These are phyloP conservation scores for Daldinia loculata DNA, from an alignment of 495 filamentous ascomycete species.

Conservation along the genomic window DNA sequence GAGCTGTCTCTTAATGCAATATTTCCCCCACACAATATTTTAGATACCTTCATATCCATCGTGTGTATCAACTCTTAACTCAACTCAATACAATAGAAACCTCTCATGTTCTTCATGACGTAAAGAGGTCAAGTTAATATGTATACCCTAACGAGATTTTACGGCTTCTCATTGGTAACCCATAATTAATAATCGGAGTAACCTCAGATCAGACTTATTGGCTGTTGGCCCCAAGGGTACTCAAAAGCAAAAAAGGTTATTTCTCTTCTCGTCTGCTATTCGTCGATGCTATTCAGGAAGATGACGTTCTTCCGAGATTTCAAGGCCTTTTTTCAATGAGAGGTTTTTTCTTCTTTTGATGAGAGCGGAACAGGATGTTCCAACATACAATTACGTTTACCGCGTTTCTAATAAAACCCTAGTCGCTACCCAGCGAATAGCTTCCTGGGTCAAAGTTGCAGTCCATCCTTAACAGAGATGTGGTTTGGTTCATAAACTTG, in stretches of 20 bases:
- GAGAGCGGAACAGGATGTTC: conserved; percentile 8
- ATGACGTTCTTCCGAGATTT: conserved; percentile 15
- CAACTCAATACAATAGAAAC: background rate
- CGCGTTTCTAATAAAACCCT: conserved; percentile 18
- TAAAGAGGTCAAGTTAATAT: too few relatives aligned
- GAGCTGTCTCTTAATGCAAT: too few relatives aligned
- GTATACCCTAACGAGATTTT: background rate
- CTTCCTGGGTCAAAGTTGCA: background rate
- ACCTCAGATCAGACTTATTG: conserved; percentile 20
- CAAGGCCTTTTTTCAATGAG: conserved; percentile 13
- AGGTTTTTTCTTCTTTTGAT: conserved; percentile 6
- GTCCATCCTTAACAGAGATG: conserved; percentile 13
- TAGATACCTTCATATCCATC: too few relatives aligned
- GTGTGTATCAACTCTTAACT: too few relatives aligned
- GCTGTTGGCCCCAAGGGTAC: conserved; percentile 28
- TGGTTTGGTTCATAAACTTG: conserved; percentile 9
- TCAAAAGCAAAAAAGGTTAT: conserved; percentile 11
- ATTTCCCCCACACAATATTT: too few relatives aligned
- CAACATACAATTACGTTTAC: conserved; percentile 16
- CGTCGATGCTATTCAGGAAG: conserved; percentile 7
- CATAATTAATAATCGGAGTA: conserved; percentile 30
- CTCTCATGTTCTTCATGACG: background rate
- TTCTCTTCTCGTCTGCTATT: conserved; percentile 13
- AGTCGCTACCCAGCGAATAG: background rate
- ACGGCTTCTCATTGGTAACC: conserved; percentile 10